Base-by-base conservation (phyloP, 2,329 filamentous ascomycete species). In the Pseudopyrenochaeta lycopersici region DNA sequence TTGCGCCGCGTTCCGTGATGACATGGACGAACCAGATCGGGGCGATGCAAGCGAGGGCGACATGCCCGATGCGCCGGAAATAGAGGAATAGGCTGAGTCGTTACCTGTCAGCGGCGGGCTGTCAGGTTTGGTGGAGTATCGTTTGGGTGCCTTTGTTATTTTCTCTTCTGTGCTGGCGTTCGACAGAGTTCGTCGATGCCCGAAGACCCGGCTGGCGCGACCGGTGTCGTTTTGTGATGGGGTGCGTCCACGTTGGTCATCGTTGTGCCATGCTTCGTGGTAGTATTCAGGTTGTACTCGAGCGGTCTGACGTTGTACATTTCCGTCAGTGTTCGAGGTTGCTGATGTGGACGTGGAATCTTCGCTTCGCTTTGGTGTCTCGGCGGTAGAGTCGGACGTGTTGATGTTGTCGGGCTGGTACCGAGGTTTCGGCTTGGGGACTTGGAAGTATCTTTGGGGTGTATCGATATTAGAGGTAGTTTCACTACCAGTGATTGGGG, bases 61-160 rank as follows among this genome's bases (percentile, higher is more conserved):
- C 40, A 68, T 63, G 41, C 64, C 66, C 5, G 73, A 75, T 23
- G 65, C 67, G 35, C 70, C 71, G 17, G 73, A 75, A 20, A 75
- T 62, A 7, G 74, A 76, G 42, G 73, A 76, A 54, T 76, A 76
- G 5, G 74, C 74, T 23, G 74, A 76, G 42, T 76, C 74, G 52
- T 75, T 73, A 23, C 70, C 71, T 5, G 71, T 72, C 52, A 68
- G 57, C 5, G 66, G 68, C n/a, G 72, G 71, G 50, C 70, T 75
- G 42, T 58, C 44, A 44, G 48, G 30, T 48, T 60, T 56, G 23
- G 50, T 36, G 21, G 56, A 47, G 29, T 49, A 33, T 47, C 54
- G 51, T 49, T 51, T 52, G 31, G 54, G 38, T 39, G 54, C 23
- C 23, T 27, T 40, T 46, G 54, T 49, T 42, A 36, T 31, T 23